Base-by-base conservation (phyloP, 768 basidiomycete species). In the Auricularia heimuer region DNA sequence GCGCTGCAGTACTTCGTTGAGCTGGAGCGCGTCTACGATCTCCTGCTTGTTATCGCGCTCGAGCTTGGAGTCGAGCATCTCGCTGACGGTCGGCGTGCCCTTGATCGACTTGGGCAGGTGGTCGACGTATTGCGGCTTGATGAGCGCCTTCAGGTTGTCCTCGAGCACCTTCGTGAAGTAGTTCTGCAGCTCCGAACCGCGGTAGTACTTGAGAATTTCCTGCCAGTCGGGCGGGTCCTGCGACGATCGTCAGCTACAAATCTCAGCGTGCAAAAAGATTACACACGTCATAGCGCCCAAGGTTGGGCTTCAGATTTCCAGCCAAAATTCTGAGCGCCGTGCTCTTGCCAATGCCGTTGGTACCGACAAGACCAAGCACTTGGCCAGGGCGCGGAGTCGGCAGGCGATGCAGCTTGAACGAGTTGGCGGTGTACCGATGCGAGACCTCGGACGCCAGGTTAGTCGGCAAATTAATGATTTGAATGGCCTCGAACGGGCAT, bases 81-180 rank as follows among this genome's bases (percentile, higher is more conserved):
- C 81, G 4, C 82, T 79, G 34, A 99, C 95, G 2, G 88, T 89
- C 82, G 92, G 83, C 61, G 78, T 81, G 63, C 89, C 94, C 77
- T 98, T 96, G 81, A 99, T 92, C 47, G 94, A 93, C 54, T 89
- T 85, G 3, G 97, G 97, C 71, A 99, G 98, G 75, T 98, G 95
- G 75, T 99, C 97, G 68, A 99, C 97, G 74, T 99, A 99, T 84
- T 99, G 97, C 1, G 97, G 97, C 77, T 99, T 99, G 75, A 98
- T 98, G 67, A 99, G 84, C 1, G 97, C 95, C 80, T 98, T 98
- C 73, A 98, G 80, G 73, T 99, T 94, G 77, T 99, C 97, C 76
- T 98, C 97, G 21, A 99, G 82, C 4, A 98, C 94, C 77, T 98
- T 98, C 62, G 97, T 98, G 77, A 99, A 99, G 79, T 98, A 99